Evolutionary conservation across 2,329 filamentous ascomycete species (phyloP).

Genomic region (Fusarium sp.): DNA sequence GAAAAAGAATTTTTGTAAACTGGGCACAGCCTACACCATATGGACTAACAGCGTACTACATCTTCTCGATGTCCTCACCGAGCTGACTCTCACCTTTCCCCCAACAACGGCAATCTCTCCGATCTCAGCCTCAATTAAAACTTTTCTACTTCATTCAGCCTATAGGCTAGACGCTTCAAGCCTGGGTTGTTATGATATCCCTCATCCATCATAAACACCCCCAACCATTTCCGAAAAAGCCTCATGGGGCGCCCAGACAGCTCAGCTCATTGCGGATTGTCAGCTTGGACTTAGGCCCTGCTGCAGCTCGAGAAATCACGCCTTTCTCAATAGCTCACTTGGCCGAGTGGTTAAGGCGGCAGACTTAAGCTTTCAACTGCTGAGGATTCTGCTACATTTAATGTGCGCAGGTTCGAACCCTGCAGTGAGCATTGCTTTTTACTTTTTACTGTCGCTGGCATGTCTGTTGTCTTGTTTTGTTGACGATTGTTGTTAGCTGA

Average conservation of each 20-base stretch:
- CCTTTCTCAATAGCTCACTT: slow-evolving; percentile 5
- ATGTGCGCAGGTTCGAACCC: slow-evolving; percentile 19
- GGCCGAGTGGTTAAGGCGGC: slow-evolving; percentile 26
- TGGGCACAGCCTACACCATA: background rate
- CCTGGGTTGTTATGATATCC: background rate
- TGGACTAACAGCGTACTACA: background rate
- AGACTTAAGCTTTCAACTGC: slow-evolving; percentile 9
- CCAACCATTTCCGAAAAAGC: background rate
- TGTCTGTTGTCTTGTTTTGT: background rate
- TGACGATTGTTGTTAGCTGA: background rate
- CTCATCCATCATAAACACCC: background rate
- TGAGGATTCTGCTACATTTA: slow-evolving; percentile 12
- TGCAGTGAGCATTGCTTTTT: slow-evolving; percentile 2
- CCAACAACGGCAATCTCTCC: background rate
- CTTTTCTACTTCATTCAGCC: background rate
- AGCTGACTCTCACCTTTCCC: background rate
- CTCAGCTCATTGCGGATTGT: background rate
- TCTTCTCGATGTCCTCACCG: background rate
- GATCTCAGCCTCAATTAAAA: background rate
- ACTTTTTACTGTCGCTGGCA: background rate
- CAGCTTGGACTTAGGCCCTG: fast-evolving
- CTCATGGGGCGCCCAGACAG: background rate
- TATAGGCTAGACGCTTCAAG: background rate
- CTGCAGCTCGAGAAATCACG: background rate
- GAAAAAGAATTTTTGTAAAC: no score